These are phyloP conservation scores for Amaranthus tricolor DNA, from an alignment of 179 eudicot genomes.

Conservation along the genomic window DNA sequence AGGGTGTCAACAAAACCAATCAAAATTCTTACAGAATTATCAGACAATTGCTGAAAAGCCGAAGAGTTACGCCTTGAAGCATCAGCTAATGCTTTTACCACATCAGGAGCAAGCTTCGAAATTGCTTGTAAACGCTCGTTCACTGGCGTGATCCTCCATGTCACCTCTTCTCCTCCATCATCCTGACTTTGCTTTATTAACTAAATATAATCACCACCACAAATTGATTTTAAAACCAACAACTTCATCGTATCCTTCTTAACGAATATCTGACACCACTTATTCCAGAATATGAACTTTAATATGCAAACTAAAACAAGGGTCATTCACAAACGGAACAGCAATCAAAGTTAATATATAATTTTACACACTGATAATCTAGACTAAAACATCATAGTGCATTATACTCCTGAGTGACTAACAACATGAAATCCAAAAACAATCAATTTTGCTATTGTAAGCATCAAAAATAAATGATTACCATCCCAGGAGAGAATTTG, in stretches of 20 bases:
- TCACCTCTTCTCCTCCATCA: constrained; percentile 85
- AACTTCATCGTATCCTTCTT: neutral
- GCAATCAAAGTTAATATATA: too few species aligned
- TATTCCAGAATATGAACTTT: neutral
- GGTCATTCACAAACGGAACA: neutral
- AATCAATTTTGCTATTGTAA: neutral
- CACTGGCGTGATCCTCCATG: constrained; percentile 93
- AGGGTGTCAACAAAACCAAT: neutral
- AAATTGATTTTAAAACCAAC: constrained; percentile 3
- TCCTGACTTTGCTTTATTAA: constrained; percentile 94
- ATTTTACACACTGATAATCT: neutral
- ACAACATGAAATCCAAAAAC: neutral
- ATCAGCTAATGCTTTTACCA: constrained; percentile 66
- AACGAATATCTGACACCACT: neutral
- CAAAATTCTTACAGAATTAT: constrained; percentile 34
- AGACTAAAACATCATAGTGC: neutral
- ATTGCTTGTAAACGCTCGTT: constrained; percentile 71
- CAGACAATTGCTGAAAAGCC: constrained; percentile 46
- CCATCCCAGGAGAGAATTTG: constrained; percentile 98
- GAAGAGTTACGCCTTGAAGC: constrained; percentile 71
- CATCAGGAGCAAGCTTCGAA: constrained; percentile 65
- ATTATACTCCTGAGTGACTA: neutral
- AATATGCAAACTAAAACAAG: too few species aligned
- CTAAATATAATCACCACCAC: constrained; percentile 34
- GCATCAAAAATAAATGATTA: constrained; percentile 23